Base-by-base conservation (phyloP, 2,329 filamentous ascomycete genomes). In the Fusarium sororula region DNA sequence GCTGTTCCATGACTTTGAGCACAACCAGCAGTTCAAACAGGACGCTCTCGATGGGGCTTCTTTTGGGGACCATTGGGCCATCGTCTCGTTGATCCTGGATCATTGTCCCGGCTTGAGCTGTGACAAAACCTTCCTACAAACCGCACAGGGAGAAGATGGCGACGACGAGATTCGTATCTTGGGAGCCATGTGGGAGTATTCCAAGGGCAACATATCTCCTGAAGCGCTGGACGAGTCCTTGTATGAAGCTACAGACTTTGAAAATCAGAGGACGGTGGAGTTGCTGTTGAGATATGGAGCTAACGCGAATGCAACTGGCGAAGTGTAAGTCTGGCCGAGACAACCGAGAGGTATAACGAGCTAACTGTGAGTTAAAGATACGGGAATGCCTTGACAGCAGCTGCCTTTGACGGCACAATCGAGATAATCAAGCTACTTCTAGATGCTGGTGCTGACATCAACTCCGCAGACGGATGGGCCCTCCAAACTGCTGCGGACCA, bases 161-260 rank as follows among this genome's bases (percentile, higher is more conserved):
- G 80, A 83, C 11, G 77, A 80, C 11, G 78, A 83, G 47, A 80
- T 84, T 17, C 79, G 79, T 39, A 77, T 84, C 20, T 72, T 85
- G 6, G 79, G 81, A 50, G 75, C 79, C 14, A 76, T 82, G 35
- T 85, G 83, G 83, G 75, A 81, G 15, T 84, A 85, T 56, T 77
- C 82, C 0, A 65, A 78, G 17, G 81, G 82, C 0, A 74, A 64
- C 1, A 82, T 85, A 13, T 80, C 78, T 0, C 39, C 75, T 5
- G 74, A 82, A 35, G 80, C 70, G 2, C 71, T 84, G 11, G 79
- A 81, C 41, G 38, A 80, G 3, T 81, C 81, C 5, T 72, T 85
- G 6, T 85, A 84, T 28, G 66, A 83, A 22, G 83, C 84, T 2
- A 84, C 83, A 0, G 84, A 85, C 45, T 73, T 69, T 39, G 82